These are phyloP conservation scores for Raffaelea ambrosiae DNA, from an alignment of 2,329 filamentous ascomycete genomes.

Conservation along the genomic window DNA sequence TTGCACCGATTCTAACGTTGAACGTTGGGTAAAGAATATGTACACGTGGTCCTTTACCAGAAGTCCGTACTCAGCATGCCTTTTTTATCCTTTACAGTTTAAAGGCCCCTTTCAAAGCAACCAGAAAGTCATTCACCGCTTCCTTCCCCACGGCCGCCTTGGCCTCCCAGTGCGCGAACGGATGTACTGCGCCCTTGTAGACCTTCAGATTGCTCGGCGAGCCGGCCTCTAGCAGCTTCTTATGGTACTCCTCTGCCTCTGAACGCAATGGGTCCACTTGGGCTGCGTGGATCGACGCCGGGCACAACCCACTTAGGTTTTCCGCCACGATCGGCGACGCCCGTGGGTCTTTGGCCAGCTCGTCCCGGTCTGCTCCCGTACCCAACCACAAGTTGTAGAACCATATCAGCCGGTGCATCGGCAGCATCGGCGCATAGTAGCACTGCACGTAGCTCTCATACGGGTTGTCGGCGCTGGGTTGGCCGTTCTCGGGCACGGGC, in stretches of 20 bases:
- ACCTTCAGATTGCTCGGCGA: neutral
- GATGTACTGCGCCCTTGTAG: slow-evolving; percentile 9
- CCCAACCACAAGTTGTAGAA: slow-evolving; percentile 11
- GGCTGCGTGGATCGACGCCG: slow-evolving; percentile 6
- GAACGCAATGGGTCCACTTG: slow-evolving; percentile 6
- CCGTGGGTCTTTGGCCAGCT: neutral
- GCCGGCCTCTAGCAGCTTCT: neutral
- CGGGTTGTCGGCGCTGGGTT: neutral
- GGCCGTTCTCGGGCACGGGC: neutral
- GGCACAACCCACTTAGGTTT: neutral
- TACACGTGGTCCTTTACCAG: too few species aligned
- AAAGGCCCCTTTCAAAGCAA: neutral
- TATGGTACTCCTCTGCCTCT: slow-evolving; percentile 7
- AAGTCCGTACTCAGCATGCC: too few species aligned
- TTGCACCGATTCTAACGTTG: too few species aligned
- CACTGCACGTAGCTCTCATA: slow-evolving; percentile 7
- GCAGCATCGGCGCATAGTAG: slow-evolving; percentile 10
- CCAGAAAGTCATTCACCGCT: slow-evolving; percentile 2
- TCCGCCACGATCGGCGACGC: slow-evolving; percentile 7
- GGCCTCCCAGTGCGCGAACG: slow-evolving; percentile 10
- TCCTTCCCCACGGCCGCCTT: slow-evolving; percentile 2
- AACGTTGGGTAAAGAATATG: too few species aligned
- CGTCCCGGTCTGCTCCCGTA: neutral
- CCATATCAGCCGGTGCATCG: slow-evolving; percentile 9
- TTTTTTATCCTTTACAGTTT: neutral